Evolutionary conservation across 306 rosid species (phyloP), one percentile per base, ranked within the genome.

Genomic region (Gillenia trifoliata): DNA sequence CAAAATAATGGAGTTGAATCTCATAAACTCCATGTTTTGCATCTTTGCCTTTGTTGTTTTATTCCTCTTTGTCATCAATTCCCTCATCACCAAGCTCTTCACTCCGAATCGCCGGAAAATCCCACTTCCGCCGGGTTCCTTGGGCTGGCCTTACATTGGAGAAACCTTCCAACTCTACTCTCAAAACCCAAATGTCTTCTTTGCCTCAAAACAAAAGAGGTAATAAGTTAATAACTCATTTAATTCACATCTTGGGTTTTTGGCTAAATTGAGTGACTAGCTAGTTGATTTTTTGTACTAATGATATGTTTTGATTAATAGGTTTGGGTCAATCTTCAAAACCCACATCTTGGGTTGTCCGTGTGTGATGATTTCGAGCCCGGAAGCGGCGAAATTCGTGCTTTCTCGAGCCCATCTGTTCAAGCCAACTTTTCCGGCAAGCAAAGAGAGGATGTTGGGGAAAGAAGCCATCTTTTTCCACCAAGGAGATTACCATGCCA

Each of bases 321-420:
- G 97, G 89, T 94, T 84, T 79, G 99, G 99, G 22, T 79, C 96
- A 11, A 86, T 94, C 84, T 94, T 92, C 93, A 94, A 94, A 90
- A 85, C 99, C 40, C 96, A 94, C 93, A 90, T 94, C 84, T 67
- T 94, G 80, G 99, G 99, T 3, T 94, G 97, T 76, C 99, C 99
- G 10, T 92, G 97, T 33, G 96, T 90, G 77, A 92, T 94, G 99
- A 82, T 90, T 75, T 90, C 99, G 1, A 92, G 92, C 71, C 97
- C 99, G 0, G 96, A 90, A 34, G 99, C 97, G 5, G 99, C 89
- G 0, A 94, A 87, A 66, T 90, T 94, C 75, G 99, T 94, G 59
- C 88, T 94, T 4, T 83, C 86, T 4, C 86, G 72, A 75, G 88
- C 96, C 64, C 89, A 89, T 19, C 91, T 94, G 6, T 94, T 94